phyloP scores from a whole-genome alignment of 768 basidiomycete genomes.

The Russula abietina region DNA sequence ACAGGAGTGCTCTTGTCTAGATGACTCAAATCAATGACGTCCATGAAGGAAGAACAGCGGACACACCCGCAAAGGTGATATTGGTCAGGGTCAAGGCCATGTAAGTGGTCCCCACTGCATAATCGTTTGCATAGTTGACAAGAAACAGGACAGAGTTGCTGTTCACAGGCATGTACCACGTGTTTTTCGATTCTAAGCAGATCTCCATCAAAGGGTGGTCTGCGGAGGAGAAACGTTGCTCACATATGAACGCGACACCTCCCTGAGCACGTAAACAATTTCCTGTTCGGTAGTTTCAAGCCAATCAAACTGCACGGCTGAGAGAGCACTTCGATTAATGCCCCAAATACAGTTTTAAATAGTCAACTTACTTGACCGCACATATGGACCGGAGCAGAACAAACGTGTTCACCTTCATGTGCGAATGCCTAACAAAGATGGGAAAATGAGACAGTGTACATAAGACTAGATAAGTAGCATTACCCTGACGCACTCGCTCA shows the following conservation, averaged over 20 bases:
- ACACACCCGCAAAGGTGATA: constrained; percentile 54
- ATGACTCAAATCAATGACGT: not conserved
- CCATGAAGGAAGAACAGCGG: constrained; percentile 4
- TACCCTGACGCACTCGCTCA: constrained; percentile 48
- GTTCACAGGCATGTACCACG: constrained; percentile 44
- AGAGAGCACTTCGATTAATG: not conserved
- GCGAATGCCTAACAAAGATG: constrained; percentile 36
- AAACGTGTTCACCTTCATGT: constrained; percentile 51
- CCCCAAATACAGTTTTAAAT: no score
- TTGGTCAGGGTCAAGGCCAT: constrained; percentile 39
- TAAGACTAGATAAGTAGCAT: not conserved
- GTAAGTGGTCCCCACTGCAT: constrained; percentile 47
- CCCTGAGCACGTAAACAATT: constrained; percentile 14
- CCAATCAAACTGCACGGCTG: constrained; percentile 22
- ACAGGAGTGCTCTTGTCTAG: constrained; percentile 52
- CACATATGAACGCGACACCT: constrained; percentile 19
- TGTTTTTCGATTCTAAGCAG: constrained; percentile 43
- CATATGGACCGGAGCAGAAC: constrained; percentile 47
- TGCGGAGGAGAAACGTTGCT: not conserved
- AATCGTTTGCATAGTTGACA: constrained; percentile 53
- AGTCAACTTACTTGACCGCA: constrained; percentile 45
- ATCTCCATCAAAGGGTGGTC: not conserved
- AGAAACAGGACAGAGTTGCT: constrained; percentile 45
- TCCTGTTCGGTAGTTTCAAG: constrained; percentile 15
- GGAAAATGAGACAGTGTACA: not conserved